These are phyloP conservation scores for Boletus smithii DNA, from an alignment of 1,284 basidiomycete genomes.

Conservation along the genomic window DNA sequence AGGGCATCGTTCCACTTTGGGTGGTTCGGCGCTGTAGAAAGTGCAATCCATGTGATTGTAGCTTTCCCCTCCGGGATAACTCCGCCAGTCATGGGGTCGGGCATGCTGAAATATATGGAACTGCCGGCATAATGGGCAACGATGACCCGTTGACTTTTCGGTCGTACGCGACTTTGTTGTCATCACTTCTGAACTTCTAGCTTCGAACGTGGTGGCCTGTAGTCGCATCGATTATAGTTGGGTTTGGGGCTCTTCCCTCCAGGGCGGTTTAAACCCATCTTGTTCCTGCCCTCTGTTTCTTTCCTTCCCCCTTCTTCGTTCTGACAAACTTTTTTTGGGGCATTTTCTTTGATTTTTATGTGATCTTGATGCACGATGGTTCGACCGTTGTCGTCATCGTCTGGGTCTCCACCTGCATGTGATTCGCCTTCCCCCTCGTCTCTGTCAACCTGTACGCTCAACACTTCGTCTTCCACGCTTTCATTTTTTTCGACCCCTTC, in stretches of 20 bases:
- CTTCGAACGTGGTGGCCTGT: constrained; percentile 5
- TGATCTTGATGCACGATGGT: constrained; percentile 7
- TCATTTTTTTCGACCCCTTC: constrained; percentile 1
- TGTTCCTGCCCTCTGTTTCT: not conserved
- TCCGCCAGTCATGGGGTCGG: not conserved
- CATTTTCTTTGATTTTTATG: not conserved
- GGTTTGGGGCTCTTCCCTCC: not conserved
- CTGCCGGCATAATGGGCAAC: not conserved
- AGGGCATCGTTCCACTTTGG: not conserved
- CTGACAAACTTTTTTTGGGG: constrained; percentile 4
- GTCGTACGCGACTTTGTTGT: not conserved
- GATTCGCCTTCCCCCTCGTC: constrained; percentile 3
- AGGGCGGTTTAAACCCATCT: not conserved
- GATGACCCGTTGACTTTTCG: not conserved
- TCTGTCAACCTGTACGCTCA: constrained; percentile 1
- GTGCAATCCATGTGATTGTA: constrained; percentile 2
- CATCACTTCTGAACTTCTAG: constrained; percentile 11
- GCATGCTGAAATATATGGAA: not conserved
- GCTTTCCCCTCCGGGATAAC: not conserved
- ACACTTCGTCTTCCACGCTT: constrained; percentile 10
- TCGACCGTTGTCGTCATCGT: not conserved
- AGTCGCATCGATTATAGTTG: not conserved
- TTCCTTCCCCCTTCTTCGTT: not conserved
- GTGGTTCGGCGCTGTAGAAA: not conserved
- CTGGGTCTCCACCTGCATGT: not conserved